These are phyloP conservation scores for Haplographium delicatum DNA, from an alignment of 495 filamentous ascomycete genomes.

Conservation along the genomic window DNA sequence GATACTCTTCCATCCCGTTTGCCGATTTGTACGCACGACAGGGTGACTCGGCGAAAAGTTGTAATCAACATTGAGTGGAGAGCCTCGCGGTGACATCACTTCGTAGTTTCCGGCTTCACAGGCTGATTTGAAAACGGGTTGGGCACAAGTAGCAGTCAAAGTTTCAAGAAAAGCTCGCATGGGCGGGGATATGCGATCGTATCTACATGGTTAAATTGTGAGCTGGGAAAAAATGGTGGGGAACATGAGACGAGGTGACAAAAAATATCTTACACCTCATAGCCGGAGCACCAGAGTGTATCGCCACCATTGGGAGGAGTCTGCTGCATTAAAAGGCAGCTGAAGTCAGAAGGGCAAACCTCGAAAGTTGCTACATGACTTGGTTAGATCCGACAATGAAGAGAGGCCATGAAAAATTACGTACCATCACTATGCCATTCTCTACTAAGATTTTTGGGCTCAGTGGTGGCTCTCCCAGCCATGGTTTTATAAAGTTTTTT, in stretches of 20 bases:
- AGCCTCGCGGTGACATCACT: constrained; percentile 35
- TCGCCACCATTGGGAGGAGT: constrained; percentile 37
- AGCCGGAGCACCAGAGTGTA: constrained; percentile 41
- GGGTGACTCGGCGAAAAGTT: constrained; percentile 37
- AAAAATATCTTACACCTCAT: constrained; percentile 29
- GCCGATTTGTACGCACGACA: constrained; percentile 42
- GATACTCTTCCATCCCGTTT: constrained; percentile 44
- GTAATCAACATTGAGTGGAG: constrained; percentile 33
- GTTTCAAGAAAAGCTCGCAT: constrained; percentile 32
- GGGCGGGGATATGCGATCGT: constrained; percentile 32
- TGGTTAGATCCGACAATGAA: not conserved
- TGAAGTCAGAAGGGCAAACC: constrained; percentile 36
- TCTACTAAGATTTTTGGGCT: constrained; percentile 34
- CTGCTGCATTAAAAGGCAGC: constrained; percentile 35
- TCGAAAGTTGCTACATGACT: constrained; percentile 28
- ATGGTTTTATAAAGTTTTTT: constrained; percentile 42
- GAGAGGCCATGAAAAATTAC: constrained; percentile 3
- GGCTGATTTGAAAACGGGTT: constrained; percentile 35
- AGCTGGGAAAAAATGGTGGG: not conserved
- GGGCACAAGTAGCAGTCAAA: constrained; percentile 37
- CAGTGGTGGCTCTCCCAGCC: constrained; percentile 23
- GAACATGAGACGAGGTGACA: not conserved
- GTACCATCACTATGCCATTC: constrained; percentile 43
- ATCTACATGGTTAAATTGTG: constrained; percentile 16
- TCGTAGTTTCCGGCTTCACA: constrained; percentile 34